phyloP scores from a whole-genome alignment of 2,329 filamentous ascomycete genomes.

The Xylaria sp. region DNA sequence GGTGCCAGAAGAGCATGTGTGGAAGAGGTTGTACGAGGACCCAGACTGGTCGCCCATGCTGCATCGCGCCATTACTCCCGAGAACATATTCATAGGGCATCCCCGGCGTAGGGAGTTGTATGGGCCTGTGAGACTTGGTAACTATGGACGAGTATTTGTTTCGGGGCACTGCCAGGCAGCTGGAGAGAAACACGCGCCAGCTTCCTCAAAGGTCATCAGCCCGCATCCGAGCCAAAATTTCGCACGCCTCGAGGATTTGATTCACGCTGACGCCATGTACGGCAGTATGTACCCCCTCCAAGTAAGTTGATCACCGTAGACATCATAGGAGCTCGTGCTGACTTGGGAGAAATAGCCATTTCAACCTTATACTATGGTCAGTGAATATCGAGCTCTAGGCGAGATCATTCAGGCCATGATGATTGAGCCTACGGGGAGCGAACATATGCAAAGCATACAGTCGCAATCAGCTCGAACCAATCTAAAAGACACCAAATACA shows the following conservation, averaged over 20 bases:
- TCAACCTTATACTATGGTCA: constrained; percentile 49
- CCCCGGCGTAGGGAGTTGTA: constrained; percentile 62
- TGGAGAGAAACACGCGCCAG: constrained; percentile 23
- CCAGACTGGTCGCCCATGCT: constrained; percentile 63
- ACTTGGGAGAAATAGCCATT: constrained; percentile 38
- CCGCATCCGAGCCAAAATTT: constrained; percentile 35
- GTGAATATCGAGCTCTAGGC: constrained; percentile 48
- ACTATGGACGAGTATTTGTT: constrained; percentile 56
- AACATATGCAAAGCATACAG: constrained; percentile 38
- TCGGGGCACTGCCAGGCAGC: constrained; percentile 51
- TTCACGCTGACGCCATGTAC: constrained; percentile 31
- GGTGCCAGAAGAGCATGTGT: constrained; percentile 34
- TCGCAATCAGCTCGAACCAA: constrained; percentile 28
- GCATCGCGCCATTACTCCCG: constrained; percentile 59
- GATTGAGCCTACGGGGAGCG: constrained; percentile 38
- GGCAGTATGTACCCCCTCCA: constrained; percentile 43
- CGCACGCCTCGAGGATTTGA: constrained; percentile 38
- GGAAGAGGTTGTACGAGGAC: constrained; percentile 43
- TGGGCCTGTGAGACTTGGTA: constrained; percentile 65
- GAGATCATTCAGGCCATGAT: constrained; percentile 50
- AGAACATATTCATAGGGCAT: constrained; percentile 64
- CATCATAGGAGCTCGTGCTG: constrained; percentile 16
- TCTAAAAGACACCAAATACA: constrained; percentile 38
- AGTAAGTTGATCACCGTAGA: constrained; percentile 37
- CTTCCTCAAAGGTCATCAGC: constrained; percentile 44